These are phyloP conservation scores for Hypoxylon sp. DNA, from an alignment of 2,329 filamentous ascomycete genomes.

Conservation along the genomic window DNA sequence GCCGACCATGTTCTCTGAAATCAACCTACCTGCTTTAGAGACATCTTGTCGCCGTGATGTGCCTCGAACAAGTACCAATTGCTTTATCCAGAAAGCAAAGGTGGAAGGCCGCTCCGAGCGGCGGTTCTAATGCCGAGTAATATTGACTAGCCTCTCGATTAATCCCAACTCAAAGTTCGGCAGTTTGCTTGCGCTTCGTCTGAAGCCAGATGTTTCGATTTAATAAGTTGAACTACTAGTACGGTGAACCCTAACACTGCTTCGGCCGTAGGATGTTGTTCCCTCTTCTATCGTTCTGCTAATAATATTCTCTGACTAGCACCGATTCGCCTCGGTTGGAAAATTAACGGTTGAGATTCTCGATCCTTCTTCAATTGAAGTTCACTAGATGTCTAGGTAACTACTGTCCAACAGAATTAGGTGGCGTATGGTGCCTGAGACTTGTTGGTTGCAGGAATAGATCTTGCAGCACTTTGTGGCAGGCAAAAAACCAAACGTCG, in stretches of 20 bases:
- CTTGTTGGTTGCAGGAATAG: conserved; percentile 38
- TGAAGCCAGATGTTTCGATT: conserved; percentile 13
- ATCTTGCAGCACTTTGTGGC: conserved; percentile 39
- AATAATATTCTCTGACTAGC: conserved; percentile 33
- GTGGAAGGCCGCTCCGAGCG: conserved; percentile 41
- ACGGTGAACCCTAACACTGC: conserved; percentile 23
- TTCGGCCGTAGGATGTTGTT: not conserved
- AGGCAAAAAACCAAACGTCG: conserved; percentile 39
- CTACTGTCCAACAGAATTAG: conserved; percentile 18
- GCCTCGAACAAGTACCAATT: conserved; percentile 41
- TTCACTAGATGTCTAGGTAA: conserved; percentile 17
- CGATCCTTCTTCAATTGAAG: conserved; percentile 25
- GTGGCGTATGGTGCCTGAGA: conserved; percentile 26
- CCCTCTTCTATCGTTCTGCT: conserved; percentile 24
- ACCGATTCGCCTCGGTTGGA: conserved; percentile 6
- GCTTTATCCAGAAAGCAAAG: conserved; percentile 50
- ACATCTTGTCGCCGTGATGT: conserved; percentile 48
- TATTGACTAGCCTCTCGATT: conserved; percentile 29
- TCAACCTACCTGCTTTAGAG: conserved; percentile 53
- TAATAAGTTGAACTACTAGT: conserved; percentile 31
- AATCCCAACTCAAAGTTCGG: conserved; percentile 27
- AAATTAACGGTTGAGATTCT: conserved; percentile 14
- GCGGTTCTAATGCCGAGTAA: conserved; percentile 32
- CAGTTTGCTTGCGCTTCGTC: conserved; percentile 15
- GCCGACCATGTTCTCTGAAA: not conserved